These are phyloP conservation scores for Nemania sp. DNA, from an alignment of 2,329 filamentous ascomycete species.

Conservation along the genomic window DNA sequence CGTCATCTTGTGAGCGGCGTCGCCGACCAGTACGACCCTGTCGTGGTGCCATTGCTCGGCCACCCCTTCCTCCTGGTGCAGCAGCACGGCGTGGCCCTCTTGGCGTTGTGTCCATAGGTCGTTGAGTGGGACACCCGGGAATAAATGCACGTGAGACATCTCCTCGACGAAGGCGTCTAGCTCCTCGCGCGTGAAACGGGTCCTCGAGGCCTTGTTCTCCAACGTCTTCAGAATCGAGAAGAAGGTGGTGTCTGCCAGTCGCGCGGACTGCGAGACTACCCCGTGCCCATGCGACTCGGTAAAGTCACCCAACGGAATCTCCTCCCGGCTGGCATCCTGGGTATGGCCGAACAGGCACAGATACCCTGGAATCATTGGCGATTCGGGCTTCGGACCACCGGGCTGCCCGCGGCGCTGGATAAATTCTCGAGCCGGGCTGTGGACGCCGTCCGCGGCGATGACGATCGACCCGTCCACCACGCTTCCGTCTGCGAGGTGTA, in stretches of 20 bases:
- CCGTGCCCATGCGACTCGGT: slow-evolving; percentile 24
- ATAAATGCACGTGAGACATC: slow-evolving; percentile 23
- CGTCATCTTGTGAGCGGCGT: slow-evolving; percentile 42
- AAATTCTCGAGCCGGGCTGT: slow-evolving; percentile 29
- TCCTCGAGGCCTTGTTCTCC: slow-evolving; percentile 5
- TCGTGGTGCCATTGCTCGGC: slow-evolving; percentile 33
- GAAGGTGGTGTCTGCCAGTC: slow-evolving; percentile 16
- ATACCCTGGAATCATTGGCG: slow-evolving; percentile 19
- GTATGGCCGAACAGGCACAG: slow-evolving; percentile 24
- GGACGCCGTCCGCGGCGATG: slow-evolving; percentile 34
- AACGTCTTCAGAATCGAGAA: slow-evolving; percentile 23
- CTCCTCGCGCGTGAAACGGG: slow-evolving; percentile 22
- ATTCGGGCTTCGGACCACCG: not conserved
- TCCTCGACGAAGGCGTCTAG: slow-evolving; percentile 21
- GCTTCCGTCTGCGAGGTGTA: slow-evolving; percentile 31
- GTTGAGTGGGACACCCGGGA: slow-evolving; percentile 26
- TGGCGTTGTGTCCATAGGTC: slow-evolving; percentile 29
- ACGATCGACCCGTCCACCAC: slow-evolving; percentile 32
- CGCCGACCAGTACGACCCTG: slow-evolving; percentile 44
- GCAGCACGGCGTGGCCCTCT: slow-evolving; percentile 6
- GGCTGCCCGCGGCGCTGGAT: slow-evolving; percentile 18
- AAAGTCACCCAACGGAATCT: slow-evolving; percentile 18
- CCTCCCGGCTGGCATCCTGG: not conserved
- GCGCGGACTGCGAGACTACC: slow-evolving; percentile 19
- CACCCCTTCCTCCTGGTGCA: slow-evolving; percentile 31